Base-by-base conservation (phyloP, 805 yeast species). In the Candida methanosorbosa region DNA sequence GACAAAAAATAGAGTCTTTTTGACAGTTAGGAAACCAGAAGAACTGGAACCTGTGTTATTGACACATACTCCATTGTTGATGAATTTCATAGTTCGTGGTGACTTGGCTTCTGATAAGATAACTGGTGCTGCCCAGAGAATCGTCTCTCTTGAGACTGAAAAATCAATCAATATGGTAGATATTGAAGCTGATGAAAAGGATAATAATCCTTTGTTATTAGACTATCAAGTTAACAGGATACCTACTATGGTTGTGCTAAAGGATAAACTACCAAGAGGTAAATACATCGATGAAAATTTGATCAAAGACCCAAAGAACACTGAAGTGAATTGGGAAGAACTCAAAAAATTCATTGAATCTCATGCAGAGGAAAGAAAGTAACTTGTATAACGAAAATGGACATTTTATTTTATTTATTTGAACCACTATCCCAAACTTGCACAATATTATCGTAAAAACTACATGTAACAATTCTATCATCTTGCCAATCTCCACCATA, bases 401-500 rank as follows among this genome's bases (percentile, higher is more conserved):
- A 18, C 12, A 3, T 12, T 19, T 8, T 23, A 38, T 38, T 17
- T 25, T 40, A 11, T 28, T 20, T 23, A 20, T 30, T 9, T 41
- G 44, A 45, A 25, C 38, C 5, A 22, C 24, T 44, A 7, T 50
- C 37, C 97, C 97, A 90, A 21, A 69, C 54, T 42, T 88, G 95
- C 2, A 90, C 69, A 15, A 82, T 74, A 36, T 73, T 72, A 55
- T 90, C 98, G 60, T 90, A 90, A 55, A 90, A 90, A 36, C 96
- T 86, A 54, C 97, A 90, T 1, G 96, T 87, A 3, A 75, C 81
- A 7, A 81, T 72, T 4, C 54, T 45, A 2, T 56, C 54, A 6
- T 66, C 74, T 4, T 64, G 64, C 95, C 97, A 88, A 50, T 83
- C 95, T 4, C 94, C 96, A 0, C 97, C 98, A 50, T 90, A 90